phyloP scores from a whole-genome alignment of 345 rosid species.

The Eucalyptus cladocalyx region DNA sequence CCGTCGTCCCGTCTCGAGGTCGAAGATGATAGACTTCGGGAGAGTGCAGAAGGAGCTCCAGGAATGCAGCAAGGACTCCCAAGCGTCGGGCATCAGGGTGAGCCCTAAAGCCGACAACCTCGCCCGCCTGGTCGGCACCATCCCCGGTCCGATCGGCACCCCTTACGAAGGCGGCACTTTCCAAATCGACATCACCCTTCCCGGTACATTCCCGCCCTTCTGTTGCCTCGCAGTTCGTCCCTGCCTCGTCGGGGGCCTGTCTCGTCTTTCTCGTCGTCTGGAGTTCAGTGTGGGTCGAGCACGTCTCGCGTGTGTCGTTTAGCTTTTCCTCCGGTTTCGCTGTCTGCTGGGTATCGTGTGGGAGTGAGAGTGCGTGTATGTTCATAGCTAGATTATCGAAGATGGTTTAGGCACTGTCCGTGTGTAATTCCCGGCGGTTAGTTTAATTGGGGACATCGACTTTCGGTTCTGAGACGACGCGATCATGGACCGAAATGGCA shows the following conservation, averaged over 20 bases:
- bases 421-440: not conserved
- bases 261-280: not conserved
- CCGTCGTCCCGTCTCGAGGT: not conserved
- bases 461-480: not conserved
- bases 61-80: constrained; percentile 70
- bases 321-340: not conserved
- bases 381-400: not conserved
- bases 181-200: constrained; percentile 72
- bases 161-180: constrained; percentile 95
- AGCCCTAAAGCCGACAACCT: constrained; percentile 64
- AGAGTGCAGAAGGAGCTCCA: constrained; percentile 92
- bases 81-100: constrained; percentile 66
- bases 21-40: constrained; percentile 57
- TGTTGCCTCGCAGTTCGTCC: not conserved
- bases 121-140: constrained; percentile 62
- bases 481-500: not conserved
- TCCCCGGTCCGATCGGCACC: constrained; percentile 78
- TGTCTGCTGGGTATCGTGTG: not conserved
- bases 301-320: not conserved
- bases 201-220: constrained; percentile 22
- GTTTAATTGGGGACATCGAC: not conserved
- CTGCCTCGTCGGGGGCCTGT: not conserved
- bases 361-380: not conserved
- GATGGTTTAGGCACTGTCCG: not conserved
- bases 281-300: not conserved